Base-by-base conservation (phyloP, 1,284 basidiomycete genomes). In the Ceratobasidium sp. region DNA sequence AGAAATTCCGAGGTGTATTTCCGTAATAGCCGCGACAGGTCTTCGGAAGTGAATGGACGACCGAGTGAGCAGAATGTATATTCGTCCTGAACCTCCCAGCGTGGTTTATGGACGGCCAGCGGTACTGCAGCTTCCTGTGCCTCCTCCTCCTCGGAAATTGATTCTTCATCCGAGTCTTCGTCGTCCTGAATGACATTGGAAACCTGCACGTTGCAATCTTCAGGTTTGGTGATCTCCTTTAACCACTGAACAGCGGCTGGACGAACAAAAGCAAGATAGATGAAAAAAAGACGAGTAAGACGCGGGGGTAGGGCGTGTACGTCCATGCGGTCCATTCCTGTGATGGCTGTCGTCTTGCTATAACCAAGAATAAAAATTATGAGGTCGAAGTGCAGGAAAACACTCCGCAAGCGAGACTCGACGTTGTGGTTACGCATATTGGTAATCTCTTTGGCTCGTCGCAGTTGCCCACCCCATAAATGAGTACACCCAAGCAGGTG, bases 381-480 rank as follows among this genome's bases (percentile, higher is more conserved):
- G 14, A 21, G 7, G 41, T 61, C 41, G 23, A 26, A 4, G 21
- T 26, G 44, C 13, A 46, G 6, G 26, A 43, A 44, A 16, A 61
- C 21, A 28, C 28, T 46, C 11, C 58, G 38, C 28, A 26, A 18
- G 9, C 58, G 4, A 9, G 18, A 21, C 16, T 23, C 21, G 18
- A 44, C 58, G 14, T 61, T 61, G 13, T 44, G 38, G 21, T 61
- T 61, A 2, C 23, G 58, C 58, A 61, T 61, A 6, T 61, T 18
- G 23, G 14, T 9, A 26, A 61, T 38, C 16, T 61, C 58, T 14
- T 21, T 43, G 5, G 21, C 41, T 7, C 41, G 58, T 5, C 41
- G 41, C 18, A 38, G 41, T 26, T 61, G 58, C 6, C 41, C 58
- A 13, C 58, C 58, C 11, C 16, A 44, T 2, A 61, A 8, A 28